Base-by-base conservation (phyloP, 352 stramenopile genomes). In the Globisporangium recalcitrans region DNA sequence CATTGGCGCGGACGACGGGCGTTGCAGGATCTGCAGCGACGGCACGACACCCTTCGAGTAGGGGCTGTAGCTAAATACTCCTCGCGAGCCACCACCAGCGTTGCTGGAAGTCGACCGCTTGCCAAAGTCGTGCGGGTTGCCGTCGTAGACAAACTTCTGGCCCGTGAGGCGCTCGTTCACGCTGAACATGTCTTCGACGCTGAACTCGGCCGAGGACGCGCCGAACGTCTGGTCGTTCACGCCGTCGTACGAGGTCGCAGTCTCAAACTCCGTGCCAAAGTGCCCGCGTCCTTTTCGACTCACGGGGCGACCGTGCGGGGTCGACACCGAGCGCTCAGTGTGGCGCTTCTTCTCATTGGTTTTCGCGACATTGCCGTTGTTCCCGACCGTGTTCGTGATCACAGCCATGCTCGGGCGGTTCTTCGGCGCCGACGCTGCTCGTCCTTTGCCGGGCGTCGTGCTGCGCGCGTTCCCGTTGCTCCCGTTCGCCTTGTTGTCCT, bases 101-200 rank as follows among this genome's bases (percentile, higher is more conserved):
- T 13, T 61, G 32, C 24, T 34, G 29, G 52, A 19, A 16, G n/a
- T 32, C 24, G 52, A 60, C 21, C 70, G 73, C 65, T 91, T 96
- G 6, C 88, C 90, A 65, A 98, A 98, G 53, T 97, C 78, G 67
- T 98, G 93, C 31, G 95, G 93, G 69, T 98, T 98, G 24, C 95
- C 95, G 75, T 98, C 89, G 63, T 98, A 98, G 34, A 91, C 85
- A 32, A 98, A 96, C 65, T 97, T 97, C 24, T 88, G 74, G 14
- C 93, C 93, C 21, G 90, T 91, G 34, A 97, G 69, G 60, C 78
- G 76, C 78, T 98, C 92, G 71, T 98, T 98, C 26, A 96, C 85
- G 52, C 74, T 86, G 68, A 98, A 98, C 95, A 98, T 98, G 31
- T 98, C 95, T 64, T 98, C 90, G 49, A 97, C 95, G 54, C 92